Evolutionary conservation across 192 early-diverging fungal genomes (phyloP).

Genomic region (Dissophora ornata): DNA sequence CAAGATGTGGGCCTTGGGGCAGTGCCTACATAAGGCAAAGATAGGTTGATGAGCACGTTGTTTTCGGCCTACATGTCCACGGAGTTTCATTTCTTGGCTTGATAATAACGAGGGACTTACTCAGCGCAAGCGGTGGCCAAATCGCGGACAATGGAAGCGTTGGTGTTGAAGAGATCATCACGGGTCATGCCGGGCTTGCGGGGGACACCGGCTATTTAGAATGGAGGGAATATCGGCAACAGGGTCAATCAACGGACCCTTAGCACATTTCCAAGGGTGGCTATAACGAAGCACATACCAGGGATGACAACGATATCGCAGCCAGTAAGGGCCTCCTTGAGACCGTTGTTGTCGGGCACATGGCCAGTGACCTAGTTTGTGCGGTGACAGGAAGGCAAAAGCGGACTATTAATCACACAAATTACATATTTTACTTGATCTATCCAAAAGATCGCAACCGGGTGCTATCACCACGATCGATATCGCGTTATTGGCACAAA

Average conservation of each 20-base stretch:
- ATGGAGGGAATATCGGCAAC: background rate
- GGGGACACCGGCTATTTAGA: conserved; percentile 84
- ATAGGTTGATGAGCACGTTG: no score
- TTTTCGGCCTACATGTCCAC: no score
- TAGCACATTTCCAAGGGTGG: no score
- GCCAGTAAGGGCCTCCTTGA: conserved; percentile 59
- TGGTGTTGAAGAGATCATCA: conserved; percentile 98
- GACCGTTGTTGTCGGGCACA: conserved; percentile 56
- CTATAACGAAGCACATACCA: background rate
- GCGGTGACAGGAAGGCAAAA: no score
- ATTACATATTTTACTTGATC: no score
- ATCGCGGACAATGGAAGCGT: conserved; percentile 92
- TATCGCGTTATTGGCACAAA: no score
- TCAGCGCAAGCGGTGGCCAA: conserved; percentile 84
- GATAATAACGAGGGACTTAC: conserved; percentile 51
- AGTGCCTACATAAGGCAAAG: conserved; percentile 50
- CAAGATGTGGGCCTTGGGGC: conserved; percentile 87
- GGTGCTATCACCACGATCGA: no score
- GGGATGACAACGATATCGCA: conserved; percentile 87
- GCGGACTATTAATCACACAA: no score
- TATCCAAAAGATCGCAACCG: no score
- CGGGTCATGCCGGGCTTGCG: conserved; percentile 99
- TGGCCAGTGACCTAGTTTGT: conserved; percentile 62
- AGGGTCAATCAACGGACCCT: background rate
- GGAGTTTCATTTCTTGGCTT: no score